A percentile compares a stretch with the other conserved stretches of the same genome.
Conservation (phyloP, 148 eudicot species). For the Vaccinium myrtillus region DNA sequence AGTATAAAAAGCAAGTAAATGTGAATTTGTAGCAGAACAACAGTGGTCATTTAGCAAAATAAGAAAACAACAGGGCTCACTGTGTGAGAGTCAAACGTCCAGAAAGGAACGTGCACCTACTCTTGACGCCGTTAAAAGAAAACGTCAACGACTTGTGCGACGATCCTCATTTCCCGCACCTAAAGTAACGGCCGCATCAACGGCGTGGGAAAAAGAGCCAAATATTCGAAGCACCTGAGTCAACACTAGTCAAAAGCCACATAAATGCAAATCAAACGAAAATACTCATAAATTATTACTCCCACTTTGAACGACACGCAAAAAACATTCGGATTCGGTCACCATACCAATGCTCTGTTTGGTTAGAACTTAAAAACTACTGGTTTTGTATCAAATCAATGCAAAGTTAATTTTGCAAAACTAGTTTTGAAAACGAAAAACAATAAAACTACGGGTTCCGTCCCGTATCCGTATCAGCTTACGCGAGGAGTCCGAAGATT, state of each 20-base stretch:
- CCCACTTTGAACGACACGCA: neutral
- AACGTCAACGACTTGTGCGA: neutral
- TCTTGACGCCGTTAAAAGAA: neutral
- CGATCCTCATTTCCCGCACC: neutral
- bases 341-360: neutral
- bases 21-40: neutral
- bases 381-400: too few species aligned
- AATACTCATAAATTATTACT: too few species aligned
- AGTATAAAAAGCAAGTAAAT: too few species aligned
- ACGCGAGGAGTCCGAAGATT: too few species aligned
- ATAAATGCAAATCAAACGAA: neutral
- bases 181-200: conserved; percentile 7
- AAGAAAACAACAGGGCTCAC: neutral
- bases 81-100: neutral
- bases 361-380: too few species aligned
- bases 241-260: conserved; percentile 9
- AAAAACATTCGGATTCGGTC: conserved; percentile 11
- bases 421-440: too few species aligned
- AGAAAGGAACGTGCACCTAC: conserved; percentile 5
- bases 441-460: too few species aligned
- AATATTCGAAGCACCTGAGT: neutral
- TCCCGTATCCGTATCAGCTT: too few species aligned
- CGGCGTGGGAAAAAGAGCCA: neutral
- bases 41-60: neutral
- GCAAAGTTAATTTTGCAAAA: too few species aligned